These are phyloP conservation scores for Diaporthe velutina DNA, from an alignment of 2,329 filamentous ascomycete genomes.

Conservation along the genomic window DNA sequence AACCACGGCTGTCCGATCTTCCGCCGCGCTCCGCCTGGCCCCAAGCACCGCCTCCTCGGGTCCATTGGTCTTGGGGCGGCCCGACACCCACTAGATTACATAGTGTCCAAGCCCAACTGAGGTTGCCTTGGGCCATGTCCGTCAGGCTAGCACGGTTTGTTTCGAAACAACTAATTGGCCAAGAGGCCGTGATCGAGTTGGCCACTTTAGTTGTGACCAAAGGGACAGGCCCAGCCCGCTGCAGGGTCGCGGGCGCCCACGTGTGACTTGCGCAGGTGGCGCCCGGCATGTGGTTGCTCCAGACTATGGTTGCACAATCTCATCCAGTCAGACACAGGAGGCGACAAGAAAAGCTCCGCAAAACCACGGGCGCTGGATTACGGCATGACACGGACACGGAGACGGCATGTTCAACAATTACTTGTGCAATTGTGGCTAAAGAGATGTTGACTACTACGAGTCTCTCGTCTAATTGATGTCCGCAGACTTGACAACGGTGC, in stretches of 20 bases:
- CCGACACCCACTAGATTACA: not conserved
- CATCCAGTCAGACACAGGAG: not conserved
- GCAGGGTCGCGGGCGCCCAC: not conserved
- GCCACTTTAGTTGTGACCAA: not conserved
- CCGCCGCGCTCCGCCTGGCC: not conserved
- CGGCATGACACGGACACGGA: not conserved
- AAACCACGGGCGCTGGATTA: not conserved
- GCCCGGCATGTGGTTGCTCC: not conserved
- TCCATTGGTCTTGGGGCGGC: constrained; percentile 13
- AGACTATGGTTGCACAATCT: not conserved
- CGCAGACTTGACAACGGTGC: constrained; percentile 61
- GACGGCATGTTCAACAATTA: not conserved
- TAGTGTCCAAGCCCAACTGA: not conserved
- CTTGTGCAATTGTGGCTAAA: not conserved
- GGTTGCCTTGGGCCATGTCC: not conserved
- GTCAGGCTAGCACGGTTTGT: not conserved
- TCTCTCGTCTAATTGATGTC: not conserved
- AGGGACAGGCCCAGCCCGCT: not conserved
- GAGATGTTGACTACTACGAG: too few species aligned
- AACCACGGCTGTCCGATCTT: constrained; percentile 30
- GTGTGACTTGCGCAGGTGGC: not conserved
- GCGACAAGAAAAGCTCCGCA: not conserved
- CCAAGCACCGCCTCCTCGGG: constrained; percentile 16
- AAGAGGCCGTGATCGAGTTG: not conserved
- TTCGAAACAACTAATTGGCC: constrained; percentile 7